Evolutionary conservation across 169 alveolate genomes (phyloP), one percentile per base, ranked within the genome.

Genomic region (Neospora caninum): DNA sequence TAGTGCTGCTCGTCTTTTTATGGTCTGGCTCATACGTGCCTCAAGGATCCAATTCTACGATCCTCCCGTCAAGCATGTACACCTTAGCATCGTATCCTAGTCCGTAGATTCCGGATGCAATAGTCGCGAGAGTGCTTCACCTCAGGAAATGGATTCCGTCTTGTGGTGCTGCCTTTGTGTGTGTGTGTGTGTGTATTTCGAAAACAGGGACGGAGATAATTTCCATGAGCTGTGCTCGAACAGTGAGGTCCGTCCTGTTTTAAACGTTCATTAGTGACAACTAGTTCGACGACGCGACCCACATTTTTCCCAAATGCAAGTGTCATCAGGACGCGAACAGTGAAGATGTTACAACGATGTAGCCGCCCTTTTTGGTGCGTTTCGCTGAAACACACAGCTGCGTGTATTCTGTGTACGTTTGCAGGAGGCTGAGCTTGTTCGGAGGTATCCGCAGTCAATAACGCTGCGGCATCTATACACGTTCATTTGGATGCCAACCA

Each of bases 401-500:
- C 34, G 36, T n/a, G 9, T 49, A 20, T 29, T 64, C 36, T 64
- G 78, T 64, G 78, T 25, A 64, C 34, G 78, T 64, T 20, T 29
- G 18, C 96, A 96, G 80, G 98, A 97, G 84, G 97, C 97, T 29
- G 97, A 97, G 45, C 95, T 95, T 31, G 98, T 98, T 36, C 89
- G 97, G 34, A 94, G 93, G 36, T 98, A 98, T 95, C 99, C 99
- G 9, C 54, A 95, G 22, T 97, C 98, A 94, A 88, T 98, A 31
- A 96, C 94, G n/a, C 87, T 98, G 43, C 93, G 94, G 58, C 96
- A 96, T 94, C 96, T 97, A 31, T 97, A 97, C 88, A 95, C 98
- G 69, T 98, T 97, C 93, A 93, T 98, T 88, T 80, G 97, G 45
- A 97, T 98, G 97, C 99, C 99, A 42, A 98, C 99, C 7, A 97